Evolutionary conservation across 164 flowering plant genomes (phyloP), one percentile per base, ranked within the genome.

Genomic region (Berberis vulgaris): DNA sequence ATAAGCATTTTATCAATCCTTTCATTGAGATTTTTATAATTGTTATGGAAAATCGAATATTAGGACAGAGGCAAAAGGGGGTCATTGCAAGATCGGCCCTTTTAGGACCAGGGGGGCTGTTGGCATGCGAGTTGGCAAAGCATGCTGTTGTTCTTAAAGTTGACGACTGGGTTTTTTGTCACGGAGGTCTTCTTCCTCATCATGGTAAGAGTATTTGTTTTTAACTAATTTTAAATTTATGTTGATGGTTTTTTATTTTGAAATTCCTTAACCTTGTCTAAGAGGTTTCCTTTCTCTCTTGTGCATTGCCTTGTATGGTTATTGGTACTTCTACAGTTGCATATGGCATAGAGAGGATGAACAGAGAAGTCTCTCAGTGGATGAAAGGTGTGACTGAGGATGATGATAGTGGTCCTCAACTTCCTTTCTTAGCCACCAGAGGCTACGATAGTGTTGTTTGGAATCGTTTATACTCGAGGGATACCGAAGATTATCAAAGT

Each of bases 401-500:
- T 53, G 61, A 13, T 63, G 82, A 80, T 57, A 49, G 59, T 62
- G 60, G 49, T 66, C 74, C 76, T 59, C 50, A 67, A 46, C 58
- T 86, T 53, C 97, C 97, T 70, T 93, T 90, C 72, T 74, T 85
- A 46, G 98, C 98, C 54, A 94, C 86, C 50, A 78, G 85, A 69
- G 98, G 98, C 62, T 90, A 90, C 77, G 96, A 94, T 74, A 90
- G 97, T 79, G 89, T 94, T 72, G 97, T 94, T 46, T 94, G 98
- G 98, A 94, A 80, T 69, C 87, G 97, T 67, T 73, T 94, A 63
- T 90, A 87, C 79, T 94, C 97, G 0, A 78, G 86, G 78, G 96
- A 90, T 62, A 67, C 76, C 45, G 79, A 74, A 5, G 87, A 75
- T 67, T 81, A 74, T 73, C 85, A 84, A 65, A 76, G 71, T 62